phyloP scores from a whole-genome alignment of 805 yeast genomes.

The Starmerella vitae region DNA sequence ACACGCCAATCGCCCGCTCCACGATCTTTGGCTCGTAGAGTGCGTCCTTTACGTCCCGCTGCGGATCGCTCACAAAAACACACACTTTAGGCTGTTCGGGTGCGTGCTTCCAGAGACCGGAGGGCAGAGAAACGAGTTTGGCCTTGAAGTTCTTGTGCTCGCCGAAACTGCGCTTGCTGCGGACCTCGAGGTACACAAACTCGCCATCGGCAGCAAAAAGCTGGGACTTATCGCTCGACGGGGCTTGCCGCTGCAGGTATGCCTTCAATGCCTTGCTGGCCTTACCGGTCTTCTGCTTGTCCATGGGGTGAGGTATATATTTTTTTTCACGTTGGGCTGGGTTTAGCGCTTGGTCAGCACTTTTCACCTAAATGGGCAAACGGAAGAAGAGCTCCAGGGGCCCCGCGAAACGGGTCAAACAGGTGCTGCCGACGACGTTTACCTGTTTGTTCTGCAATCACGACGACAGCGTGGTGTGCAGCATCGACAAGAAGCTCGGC shows the following conservation, averaged over 20 bases:
- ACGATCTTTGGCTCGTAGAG: constrained; percentile 24
- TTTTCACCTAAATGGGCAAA: constrained; percentile 40
- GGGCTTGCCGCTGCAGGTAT: constrained; percentile 33
- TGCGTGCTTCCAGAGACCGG: constrained; percentile 33
- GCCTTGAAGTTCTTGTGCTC: constrained; percentile 38
- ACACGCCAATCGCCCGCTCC: constrained; percentile 48
- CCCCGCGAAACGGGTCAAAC: constrained; percentile 67
- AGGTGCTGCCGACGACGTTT: constrained; percentile 66
- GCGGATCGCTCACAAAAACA: constrained; percentile 58
- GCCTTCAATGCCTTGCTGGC: constrained; percentile 48
- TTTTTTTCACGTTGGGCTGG: constrained; percentile 1
- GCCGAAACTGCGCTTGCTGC: constrained; percentile 51
- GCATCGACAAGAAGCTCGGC: constrained; percentile 71
- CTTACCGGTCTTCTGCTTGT: constrained; percentile 22
- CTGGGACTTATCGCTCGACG: constrained; percentile 29
- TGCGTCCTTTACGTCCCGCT: constrained; percentile 30
- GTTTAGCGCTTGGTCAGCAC: not conserved
- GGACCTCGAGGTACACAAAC: constrained; percentile 45
- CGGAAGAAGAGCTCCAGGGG: constrained; percentile 73
- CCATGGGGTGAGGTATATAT: constrained; percentile 13
- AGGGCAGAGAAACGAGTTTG: constrained; percentile 30
- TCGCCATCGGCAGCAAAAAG: constrained; percentile 45
- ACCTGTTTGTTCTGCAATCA: constrained; percentile 92
- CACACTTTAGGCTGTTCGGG: constrained; percentile 41
- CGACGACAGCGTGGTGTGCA: constrained; percentile 79